Conservation (phyloP, 495 filamentous ascomycete genomes). For the Aspergillus cavernicola region DNA sequence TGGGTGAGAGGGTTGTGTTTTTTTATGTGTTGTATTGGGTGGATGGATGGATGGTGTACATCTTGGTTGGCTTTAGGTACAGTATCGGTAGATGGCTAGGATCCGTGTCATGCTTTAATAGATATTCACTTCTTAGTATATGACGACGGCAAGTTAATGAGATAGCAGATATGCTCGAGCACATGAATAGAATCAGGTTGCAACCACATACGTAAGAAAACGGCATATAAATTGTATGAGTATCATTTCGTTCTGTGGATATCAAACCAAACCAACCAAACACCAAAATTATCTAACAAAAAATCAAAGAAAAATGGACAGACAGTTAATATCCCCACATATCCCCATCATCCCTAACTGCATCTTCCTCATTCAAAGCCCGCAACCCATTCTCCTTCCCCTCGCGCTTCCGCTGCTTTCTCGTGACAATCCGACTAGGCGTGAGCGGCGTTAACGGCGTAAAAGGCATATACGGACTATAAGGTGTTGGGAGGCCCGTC, state of each 20-base stretch:
- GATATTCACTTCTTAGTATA: too few relatives aligned
- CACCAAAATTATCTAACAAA: background rate
- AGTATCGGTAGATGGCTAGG: too few relatives aligned
- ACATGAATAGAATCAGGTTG: too few relatives aligned
- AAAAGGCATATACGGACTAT: constrained; percentile 89
- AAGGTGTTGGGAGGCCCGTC: constrained; percentile 76
- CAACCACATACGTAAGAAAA: too few relatives aligned
- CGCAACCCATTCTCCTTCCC: constrained; percentile 36
- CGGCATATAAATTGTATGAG: too few relatives aligned
- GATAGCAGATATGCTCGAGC: too few relatives aligned
- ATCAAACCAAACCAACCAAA: background rate
- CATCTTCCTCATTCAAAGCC: constrained; percentile 43
- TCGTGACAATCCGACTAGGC: constrained; percentile 68
- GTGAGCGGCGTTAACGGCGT: constrained; percentile 85
- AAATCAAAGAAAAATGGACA: background rate
- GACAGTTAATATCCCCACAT: constrained; percentile 48
- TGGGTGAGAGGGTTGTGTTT: too few relatives aligned
- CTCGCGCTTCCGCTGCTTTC: constrained; percentile 64
- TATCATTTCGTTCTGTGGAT: constrained; percentile 4
- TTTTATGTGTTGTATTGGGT: too few relatives aligned
- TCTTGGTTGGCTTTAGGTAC: too few relatives aligned
- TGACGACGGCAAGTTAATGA: too few relatives aligned
- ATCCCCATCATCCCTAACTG: constrained; percentile 52
- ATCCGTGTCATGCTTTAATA: too few relatives aligned
- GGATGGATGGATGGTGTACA: too few relatives aligned